Evolutionary conservation across 345 rosid genomes (phyloP).

Genomic region (Salix exigua): DNA sequence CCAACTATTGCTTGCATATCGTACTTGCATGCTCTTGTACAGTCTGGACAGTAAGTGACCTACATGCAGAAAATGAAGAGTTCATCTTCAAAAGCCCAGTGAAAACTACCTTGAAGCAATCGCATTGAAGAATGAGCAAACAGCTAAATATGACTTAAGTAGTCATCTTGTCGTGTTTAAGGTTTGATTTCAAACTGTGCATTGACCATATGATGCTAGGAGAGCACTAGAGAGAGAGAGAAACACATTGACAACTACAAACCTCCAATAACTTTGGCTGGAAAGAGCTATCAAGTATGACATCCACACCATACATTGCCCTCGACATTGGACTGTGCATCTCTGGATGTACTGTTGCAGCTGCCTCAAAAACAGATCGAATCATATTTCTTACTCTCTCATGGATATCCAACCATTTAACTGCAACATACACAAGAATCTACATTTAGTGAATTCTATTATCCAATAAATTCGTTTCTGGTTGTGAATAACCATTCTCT

Average conservation of each 20-base stretch:
- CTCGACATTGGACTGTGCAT: slow-evolving; percentile 76
- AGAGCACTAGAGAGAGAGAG: background rate
- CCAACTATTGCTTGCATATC: slow-evolving; percentile 49
- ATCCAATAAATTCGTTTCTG: background rate
- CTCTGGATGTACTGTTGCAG: slow-evolving; percentile 75
- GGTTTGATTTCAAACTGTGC: background rate
- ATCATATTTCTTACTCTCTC: slow-evolving; percentile 55
- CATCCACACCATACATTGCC: slow-evolving; percentile 88
- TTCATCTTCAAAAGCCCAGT: background rate
- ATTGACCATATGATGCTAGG: background rate
- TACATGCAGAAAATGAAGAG: slow-evolving; percentile 14
- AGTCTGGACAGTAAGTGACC: slow-evolving; percentile 96
- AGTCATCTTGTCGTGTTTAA: background rate
- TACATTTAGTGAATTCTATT: background rate
- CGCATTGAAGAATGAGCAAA: background rate
- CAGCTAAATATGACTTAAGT: background rate
- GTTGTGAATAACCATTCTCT: background rate
- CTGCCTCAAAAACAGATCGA: slow-evolving; percentile 74
- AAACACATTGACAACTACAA: slow-evolving; percentile 23
- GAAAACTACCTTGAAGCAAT: background rate
- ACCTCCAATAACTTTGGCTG: slow-evolving; percentile 92
- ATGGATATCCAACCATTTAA: slow-evolving; percentile 80
- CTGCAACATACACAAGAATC: slow-evolving; percentile 33
- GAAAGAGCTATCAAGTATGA: slow-evolving; percentile 77
- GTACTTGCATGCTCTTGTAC: slow-evolving; percentile 84